Conservation (phyloP, 1,284 basidiomycete species). For the Caloboletus firmus region DNA sequence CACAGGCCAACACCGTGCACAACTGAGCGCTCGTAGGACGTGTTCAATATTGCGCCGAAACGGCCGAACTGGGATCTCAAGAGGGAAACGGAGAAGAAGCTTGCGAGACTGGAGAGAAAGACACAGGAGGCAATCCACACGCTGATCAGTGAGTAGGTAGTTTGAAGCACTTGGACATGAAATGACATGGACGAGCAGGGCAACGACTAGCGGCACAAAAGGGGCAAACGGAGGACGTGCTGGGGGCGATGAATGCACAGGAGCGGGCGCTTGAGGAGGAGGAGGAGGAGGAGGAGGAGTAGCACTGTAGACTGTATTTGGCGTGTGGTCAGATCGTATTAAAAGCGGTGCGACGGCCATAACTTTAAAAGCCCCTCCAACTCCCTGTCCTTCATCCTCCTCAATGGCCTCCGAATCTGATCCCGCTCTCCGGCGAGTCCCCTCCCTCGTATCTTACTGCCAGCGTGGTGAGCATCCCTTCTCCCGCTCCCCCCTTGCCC, state of each 20-base stretch:
- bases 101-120: conserved; percentile 84
- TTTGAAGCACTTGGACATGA: conserved; percentile 18
- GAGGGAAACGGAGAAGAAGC: conserved; percentile 88
- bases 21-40: conserved; percentile 59
- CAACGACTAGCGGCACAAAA: conserved; percentile 76
- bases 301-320: conserved; percentile 16
- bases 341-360: conserved; percentile 14
- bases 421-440: conserved; percentile 40
- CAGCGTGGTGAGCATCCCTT: conserved; percentile 37
- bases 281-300: conserved; percentile 32
- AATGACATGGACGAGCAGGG: conserved; percentile 43
- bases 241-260: conserved; percentile 77
- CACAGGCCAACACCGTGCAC: conserved; percentile 1
- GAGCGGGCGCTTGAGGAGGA: conserved; percentile 51
- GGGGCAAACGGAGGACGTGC: conserved; percentile 70
- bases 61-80: conserved; percentile 97
- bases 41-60: conserved; percentile 97
- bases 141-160: conserved; percentile 74
- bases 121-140: conserved; percentile 92
- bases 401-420: conserved; percentile 35
- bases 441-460: conserved; percentile 48
- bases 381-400: not conserved
- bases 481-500: not conserved
- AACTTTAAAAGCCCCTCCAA: not conserved
- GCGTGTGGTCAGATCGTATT: conserved; percentile 19